Evolutionary conservation across 768 basidiomycete species (phyloP), one percentile per base, ranked within the genome.

Genomic region (Lactarius sp.): DNA sequence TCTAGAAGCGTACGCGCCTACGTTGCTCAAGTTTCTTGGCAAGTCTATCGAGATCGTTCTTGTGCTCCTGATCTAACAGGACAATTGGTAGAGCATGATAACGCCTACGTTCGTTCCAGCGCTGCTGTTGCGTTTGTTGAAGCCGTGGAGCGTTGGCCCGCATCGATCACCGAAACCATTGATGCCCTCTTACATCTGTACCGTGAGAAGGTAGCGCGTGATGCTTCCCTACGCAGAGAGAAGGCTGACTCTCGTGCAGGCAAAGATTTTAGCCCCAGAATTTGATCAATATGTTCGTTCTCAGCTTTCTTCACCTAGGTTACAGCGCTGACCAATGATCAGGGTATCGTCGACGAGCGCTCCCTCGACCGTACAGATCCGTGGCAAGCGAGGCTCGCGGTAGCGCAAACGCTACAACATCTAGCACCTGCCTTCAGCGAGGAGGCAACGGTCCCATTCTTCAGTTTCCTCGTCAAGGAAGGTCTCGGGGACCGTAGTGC

Each of bases 311-410:
- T 18, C 37, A 52, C 9, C 8, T 31, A 44, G 31, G 4, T 61
- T 4, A 42, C 9, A 52, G 49, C 16, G 41, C 60, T 50, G 64
- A 55, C 27, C 37, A 31, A 41, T 44, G 53, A 54, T 44, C 66
- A 94, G 93, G 97, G 97, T 16, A 96, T 98, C 90, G 82, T 98
- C 56, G 87, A 96, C 55, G 85, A 90, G 20, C 83, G 86, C 68
- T 94, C 87, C 46, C 76, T 98, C n/a, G 88, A 92, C 69, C 84
- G 89, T 31, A 76, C 83, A 9, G 97, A 99, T 75, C 96, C 95
- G 6, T 98, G 90, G 90, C 81, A 85, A 51, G 79, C 87, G 20
- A 83, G 97, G 20, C 77, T 90, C 6, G 92, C 96, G 6, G 79
- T 87, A 55, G 87, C 89, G 1, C 74, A 76, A 18, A 74, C 89